These are phyloP conservation scores for Xerocomus potaroensis DNA, from an alignment of 768 basidiomycete species.

Conservation along the genomic window DNA sequence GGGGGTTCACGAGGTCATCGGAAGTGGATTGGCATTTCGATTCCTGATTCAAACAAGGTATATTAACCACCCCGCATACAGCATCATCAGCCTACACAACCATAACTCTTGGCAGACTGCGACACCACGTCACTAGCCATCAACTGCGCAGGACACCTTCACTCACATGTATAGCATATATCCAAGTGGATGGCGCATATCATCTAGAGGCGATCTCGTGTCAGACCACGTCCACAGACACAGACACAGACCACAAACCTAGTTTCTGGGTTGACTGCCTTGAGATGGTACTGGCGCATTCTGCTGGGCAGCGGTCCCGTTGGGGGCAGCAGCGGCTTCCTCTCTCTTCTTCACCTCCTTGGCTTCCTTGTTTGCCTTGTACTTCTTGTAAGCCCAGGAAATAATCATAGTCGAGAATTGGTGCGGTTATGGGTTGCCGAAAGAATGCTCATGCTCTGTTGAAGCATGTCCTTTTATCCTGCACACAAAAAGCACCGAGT, in stretches of 20 bases:
- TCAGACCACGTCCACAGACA: neutral
- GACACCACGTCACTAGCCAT: neutral
- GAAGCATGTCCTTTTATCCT: constrained; percentile 8
- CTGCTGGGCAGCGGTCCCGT: neutral
- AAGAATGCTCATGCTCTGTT: too few relatives aligned
- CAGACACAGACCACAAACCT: constrained; percentile 11
- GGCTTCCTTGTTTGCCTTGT: constrained; percentile 21
- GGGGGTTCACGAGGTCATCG: neutral
- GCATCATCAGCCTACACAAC: too few relatives aligned
- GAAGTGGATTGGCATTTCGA: constrained; percentile 18
- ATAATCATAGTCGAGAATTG: constrained; percentile 1
- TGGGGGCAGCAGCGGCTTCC: constrained; percentile 1
- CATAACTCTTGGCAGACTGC: too few relatives aligned
- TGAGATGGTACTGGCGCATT: neutral
- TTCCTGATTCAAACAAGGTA: constrained; percentile 15
- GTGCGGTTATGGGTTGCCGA: too few relatives aligned
- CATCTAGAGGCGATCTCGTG: too few relatives aligned
- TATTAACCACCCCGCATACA: neutral
- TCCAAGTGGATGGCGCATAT: too few relatives aligned
- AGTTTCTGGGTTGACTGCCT: constrained; percentile 1
- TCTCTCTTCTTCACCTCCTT: constrained; percentile 13
- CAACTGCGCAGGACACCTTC: neutral
- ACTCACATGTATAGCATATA: neutral
- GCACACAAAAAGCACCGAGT: neutral
- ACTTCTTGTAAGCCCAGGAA: constrained; percentile 19